Evolutionary conservation across 129 eudicot genomes (phyloP), one percentile per base, ranked within the genome.

Genomic region (Scalesia atractyloides): DNA sequence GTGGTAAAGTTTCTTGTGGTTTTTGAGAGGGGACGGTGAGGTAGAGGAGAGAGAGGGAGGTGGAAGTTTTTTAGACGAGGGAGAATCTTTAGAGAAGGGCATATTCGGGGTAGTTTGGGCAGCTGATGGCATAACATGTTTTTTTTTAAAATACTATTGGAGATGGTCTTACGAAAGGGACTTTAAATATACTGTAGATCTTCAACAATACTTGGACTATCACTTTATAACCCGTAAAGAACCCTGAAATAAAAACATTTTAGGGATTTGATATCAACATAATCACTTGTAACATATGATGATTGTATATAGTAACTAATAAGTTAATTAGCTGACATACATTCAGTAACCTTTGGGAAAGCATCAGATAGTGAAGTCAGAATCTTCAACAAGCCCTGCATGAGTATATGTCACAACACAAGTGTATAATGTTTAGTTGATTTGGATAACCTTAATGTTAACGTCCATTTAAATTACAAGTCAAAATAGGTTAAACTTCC

Each of bases 351-450:
- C 73, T 72, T 84, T 0, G 98, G 98, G 77, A 87, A 89, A 72
- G 91, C 84, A 79, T 93, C 96, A 64, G 87, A 93, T 51, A 93
- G 53, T 49, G 96, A 84, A 59, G 89, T 82, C 64, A 93, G 72
- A 3, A 81, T 77, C 87, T 86, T 84, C 71, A 90, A 72, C 54
- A 77, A 14, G 33, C 72, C 82, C 96, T 93, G 80, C 24, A 50
- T 65, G 51, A 8, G 36, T 50, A 5, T 47, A 18, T 63, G 24
- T 59, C 8, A 9, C 6, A 17, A 12, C 41, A 62, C 0, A 14
- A 5, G 33, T 50, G 47, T 70, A 4, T 34, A 9, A 11, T 11
- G 8, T 24, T 8, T 8, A 13, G 13, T 44, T 44, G 10, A 44
- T 8, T 44, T 44, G 13, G 13, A 9, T 44, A 44, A 44, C 10